These are phyloP conservation scores for Anacardium occidentale DNA, from an alignment of 345 rosid genomes.

Conservation along the genomic window DNA sequence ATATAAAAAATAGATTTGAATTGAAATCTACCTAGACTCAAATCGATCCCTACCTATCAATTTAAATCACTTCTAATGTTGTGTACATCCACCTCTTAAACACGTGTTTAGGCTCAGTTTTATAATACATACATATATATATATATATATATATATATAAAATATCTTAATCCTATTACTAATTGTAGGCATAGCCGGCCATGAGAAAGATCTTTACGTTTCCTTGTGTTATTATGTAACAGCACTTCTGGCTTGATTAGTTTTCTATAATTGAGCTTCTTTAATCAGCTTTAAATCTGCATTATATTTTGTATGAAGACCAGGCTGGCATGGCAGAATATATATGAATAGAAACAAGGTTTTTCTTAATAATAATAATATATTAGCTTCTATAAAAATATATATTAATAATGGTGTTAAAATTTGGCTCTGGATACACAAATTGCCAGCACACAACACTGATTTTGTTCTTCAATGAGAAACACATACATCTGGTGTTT, in stretches of 20 bases:
- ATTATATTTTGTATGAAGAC: not conserved
- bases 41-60: too few relatives aligned
- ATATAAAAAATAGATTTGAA: too few relatives aligned
- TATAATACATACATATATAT: too few relatives aligned
- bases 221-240: not conserved
- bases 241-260: not conserved
- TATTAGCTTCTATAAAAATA: too few relatives aligned
- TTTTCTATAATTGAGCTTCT: not conserved
- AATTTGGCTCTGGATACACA: not conserved
- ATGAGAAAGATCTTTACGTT: too few relatives aligned
- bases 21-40: too few relatives aligned
- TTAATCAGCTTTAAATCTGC: not conserved
- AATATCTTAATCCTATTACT: not conserved
- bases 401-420: not conserved
- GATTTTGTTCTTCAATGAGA: conserved; percentile 23
- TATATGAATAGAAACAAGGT: not conserved
- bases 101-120: too few relatives aligned
- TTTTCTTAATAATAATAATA: too few relatives aligned
- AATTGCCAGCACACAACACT: not conserved
- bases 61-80: too few relatives aligned
- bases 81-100: too few relatives aligned
- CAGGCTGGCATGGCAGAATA: not conserved
- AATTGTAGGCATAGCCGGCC: not conserved
- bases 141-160: too few relatives aligned
- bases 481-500: conserved; percentile 10